phyloP scores from a whole-genome alignment of 129 eudicot genomes.

The Arctium lappa region DNA sequence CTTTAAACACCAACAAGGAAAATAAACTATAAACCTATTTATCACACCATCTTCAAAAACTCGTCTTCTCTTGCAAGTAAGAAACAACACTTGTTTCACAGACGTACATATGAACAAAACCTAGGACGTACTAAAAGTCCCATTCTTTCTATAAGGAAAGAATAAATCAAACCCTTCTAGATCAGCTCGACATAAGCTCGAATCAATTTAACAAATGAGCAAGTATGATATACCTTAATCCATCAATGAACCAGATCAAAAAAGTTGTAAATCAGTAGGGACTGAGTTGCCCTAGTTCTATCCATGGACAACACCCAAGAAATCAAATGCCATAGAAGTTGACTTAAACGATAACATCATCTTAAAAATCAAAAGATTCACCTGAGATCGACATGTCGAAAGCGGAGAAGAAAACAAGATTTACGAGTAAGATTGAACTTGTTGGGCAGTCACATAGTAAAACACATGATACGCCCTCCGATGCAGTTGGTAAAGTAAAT shows the following conservation, averaged over 20 bases:
- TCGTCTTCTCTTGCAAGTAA: neutral
- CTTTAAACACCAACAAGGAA: neutral
- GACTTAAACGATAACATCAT: neutral
- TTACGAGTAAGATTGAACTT: slow-evolving; percentile 7
- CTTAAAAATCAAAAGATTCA: neutral
- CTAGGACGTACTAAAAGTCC: neutral
- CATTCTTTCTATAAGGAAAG: neutral
- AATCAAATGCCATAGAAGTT: neutral
- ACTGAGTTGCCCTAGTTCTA: neutral
- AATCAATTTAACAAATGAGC: neutral
- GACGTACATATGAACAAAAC: neutral
- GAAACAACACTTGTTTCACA: neutral
- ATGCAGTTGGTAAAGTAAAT: neutral
- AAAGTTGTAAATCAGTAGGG: neutral
- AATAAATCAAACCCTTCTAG: neutral
- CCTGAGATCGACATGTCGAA: slow-evolving; percentile 24
- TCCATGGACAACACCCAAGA: neutral
- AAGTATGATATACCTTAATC: neutral
- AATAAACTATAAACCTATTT: neutral
- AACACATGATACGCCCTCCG: neutral
- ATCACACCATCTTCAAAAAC: neutral
- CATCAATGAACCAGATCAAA: neutral
- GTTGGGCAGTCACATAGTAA: slow-evolving; percentile 6
- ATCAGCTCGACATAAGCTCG: slow-evolving; percentile 8
- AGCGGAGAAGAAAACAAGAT: slow-evolving; percentile 26